Base-by-base conservation (phyloP, 2,329 filamentous ascomycete genomes). In the Nigrograna mackinnonii region DNA sequence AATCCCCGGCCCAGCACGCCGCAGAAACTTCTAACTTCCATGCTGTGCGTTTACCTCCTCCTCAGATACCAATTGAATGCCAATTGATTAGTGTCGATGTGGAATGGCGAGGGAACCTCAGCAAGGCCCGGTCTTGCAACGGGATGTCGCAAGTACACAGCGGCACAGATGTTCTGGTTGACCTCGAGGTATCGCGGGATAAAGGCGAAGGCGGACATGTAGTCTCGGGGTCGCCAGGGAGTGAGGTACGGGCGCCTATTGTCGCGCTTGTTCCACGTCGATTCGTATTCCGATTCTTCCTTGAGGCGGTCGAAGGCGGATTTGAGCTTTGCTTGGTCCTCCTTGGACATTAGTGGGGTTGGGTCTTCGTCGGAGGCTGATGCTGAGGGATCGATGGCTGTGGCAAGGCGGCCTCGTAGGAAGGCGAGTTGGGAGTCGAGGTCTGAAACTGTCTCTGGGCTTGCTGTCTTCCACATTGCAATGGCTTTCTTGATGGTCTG, bases 131-230 rank as follows among this genome's bases (percentile, higher is more conserved):
- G 86, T 47, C 91, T 80, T 19, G 90, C 94, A 32, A 97, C 92
- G 0, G 94, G 94, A 74, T 99, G 92, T 44, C 94, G 82, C 49
- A 99, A 74, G 69, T 99, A 99, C 30, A 99, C 91, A 9, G 94
- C 94, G 1, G 91, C 86, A 71, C 94, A 99, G 59, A 97, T 87
- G 63, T 91, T 95, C 70, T 95, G 94, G 77, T 97, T 96, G 57
- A 99, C 94, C 74, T 99, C 95, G 47, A 99, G 82, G 69, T 97
- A 99, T 40, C 88, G 79, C 9, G 94, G 94, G 55, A 99, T 91
- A 70, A 96, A 96, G 18, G 91, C 91, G 70, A 99, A 99, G 1
- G 91, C 85, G 38, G 82, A 79, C 88, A 99, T 95, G 71, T 82
- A 97, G 39, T 86, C 80, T 42, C 91, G 80, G 11, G 94, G 94